Percentiles rank a stretch among this genome's conserved stretches.
Evolutionary conservation across 164 flowering plant species (phyloP).

Genomic region (Kalanchoe fedtschenkoi): DNA sequence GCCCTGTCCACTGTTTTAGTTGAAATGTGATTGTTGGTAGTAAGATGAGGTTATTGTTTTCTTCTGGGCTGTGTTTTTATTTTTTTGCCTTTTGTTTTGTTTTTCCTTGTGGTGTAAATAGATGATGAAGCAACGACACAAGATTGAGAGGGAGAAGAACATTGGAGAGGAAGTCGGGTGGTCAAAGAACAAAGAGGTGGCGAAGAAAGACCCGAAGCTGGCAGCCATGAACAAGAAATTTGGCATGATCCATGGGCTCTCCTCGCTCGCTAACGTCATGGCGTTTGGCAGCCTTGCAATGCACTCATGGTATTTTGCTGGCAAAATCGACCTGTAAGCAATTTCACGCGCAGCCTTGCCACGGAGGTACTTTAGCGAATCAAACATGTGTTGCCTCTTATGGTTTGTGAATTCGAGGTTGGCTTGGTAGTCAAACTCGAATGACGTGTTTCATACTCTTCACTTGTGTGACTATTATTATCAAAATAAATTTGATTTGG

Average conservation of each 20-base stretch:
- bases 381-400: not conserved
- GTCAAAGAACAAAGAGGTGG: conserved; percentile 79
- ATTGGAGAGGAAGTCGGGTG: conserved; percentile 91
- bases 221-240: conserved; percentile 97
- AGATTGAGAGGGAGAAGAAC: conserved; percentile 77
- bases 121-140: conserved; percentile 98
- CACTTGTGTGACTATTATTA: not conserved
- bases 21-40: too few relatives aligned
- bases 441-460: not conserved
- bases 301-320: conserved; percentile 96
- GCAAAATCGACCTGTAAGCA: conserved; percentile 58
- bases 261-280: conserved; percentile 85
- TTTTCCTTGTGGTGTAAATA: conserved; percentile 16
- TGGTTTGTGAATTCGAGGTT: not conserved
- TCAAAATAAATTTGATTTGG: not conserved
- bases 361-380: not conserved
- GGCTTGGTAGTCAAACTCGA: not conserved
- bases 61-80: not conserved
- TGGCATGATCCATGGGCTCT: conserved; percentile 95
- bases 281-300: conserved; percentile 87
- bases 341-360: not conserved
- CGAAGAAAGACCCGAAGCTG: conserved; percentile 77
- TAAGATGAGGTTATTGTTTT: too few relatives aligned
- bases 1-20: too few relatives aligned
- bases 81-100: conserved; percentile 11